Percentiles rank a stretch among this genome's conserved stretches.
Conservation (phyloP, 768 basidiomycete genomes). For the Floccularia luteovirens region DNA sequence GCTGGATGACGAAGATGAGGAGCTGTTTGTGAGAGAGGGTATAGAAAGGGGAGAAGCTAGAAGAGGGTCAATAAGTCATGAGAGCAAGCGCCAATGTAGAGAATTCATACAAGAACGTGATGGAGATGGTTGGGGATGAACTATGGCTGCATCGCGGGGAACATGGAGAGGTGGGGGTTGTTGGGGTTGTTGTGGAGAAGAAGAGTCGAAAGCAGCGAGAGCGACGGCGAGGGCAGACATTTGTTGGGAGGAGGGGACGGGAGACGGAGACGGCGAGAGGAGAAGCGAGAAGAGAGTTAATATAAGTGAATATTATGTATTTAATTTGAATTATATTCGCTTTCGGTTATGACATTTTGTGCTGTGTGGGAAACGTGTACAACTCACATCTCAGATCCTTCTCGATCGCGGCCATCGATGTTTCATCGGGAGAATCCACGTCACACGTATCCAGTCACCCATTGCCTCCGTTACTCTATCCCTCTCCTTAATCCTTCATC, state of each 20-base stretch:
- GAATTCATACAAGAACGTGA: too few species aligned
- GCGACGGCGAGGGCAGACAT: conserved; percentile 19
- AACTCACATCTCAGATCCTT: conserved; percentile 10
- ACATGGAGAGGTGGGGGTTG: neutral
- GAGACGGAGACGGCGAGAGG: conserved; percentile 6
- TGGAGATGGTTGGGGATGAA: too few species aligned
- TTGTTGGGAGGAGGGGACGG: conserved; percentile 1
- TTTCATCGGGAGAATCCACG: conserved; percentile 11
- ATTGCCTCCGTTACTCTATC: neutral
- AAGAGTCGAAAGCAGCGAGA: conserved; percentile 10
- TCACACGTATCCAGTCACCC: neutral
- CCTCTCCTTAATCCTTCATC: neutral
- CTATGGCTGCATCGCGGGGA: neutral
- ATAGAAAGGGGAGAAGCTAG: conserved; percentile 2
- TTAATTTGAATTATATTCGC: conserved; percentile 11
- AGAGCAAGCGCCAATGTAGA: too few species aligned
- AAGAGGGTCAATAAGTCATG: too few species aligned
- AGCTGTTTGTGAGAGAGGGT: conserved; percentile 14
- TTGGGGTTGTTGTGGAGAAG: neutral
- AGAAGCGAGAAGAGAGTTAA: conserved; percentile 7
- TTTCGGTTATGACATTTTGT: neutral
- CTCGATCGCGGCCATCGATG: conserved; percentile 6
- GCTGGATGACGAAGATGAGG: conserved; percentile 21
- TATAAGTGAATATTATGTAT: conserved; percentile 10
- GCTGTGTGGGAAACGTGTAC: neutral